These are phyloP conservation scores for Massarina eburnea DNA, from an alignment of 2,329 filamentous ascomycete genomes.

Conservation along the genomic window DNA sequence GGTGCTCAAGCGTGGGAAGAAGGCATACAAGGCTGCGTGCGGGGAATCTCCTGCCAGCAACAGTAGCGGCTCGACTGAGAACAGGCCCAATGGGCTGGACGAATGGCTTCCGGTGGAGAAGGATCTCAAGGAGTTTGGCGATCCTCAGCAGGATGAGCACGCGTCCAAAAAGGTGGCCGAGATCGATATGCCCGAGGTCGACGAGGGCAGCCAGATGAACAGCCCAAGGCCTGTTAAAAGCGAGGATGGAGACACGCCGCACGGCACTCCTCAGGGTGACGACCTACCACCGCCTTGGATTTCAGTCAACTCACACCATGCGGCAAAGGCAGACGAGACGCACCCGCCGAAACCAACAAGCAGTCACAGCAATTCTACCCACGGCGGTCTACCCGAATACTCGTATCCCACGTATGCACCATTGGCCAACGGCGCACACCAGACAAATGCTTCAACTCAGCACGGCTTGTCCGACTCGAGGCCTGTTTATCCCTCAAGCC, in stretches of 20 bases:
- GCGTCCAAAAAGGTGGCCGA: background rate
- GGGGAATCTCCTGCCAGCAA: slow-evolving; percentile 1
- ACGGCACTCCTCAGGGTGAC: background rate
- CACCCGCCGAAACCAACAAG: background rate
- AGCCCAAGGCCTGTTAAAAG: slow-evolving; percentile 31
- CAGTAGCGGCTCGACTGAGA: slow-evolving; percentile 13
- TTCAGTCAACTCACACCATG: background rate
- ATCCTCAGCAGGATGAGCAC: background rate
- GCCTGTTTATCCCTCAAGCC: too few relatives aligned
- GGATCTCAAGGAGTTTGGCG: slow-evolving; percentile 34
- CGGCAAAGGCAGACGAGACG: background rate
- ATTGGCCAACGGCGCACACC: too few relatives aligned
- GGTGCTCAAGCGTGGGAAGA: slow-evolving; percentile 33
- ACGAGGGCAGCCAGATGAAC: slow-evolving; percentile 10
- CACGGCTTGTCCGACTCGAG: too few relatives aligned
- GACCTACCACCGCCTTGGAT: too few relatives aligned
- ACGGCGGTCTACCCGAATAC: too few relatives aligned
- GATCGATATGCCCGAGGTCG: background rate
- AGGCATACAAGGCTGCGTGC: slow-evolving; percentile 48
- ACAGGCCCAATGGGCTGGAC: slow-evolving; percentile 31
- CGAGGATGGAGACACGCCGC: slow-evolving; percentile 21
- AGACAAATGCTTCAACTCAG: too few relatives aligned
- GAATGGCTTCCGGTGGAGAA: slow-evolving; percentile 42
- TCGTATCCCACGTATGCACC: too few relatives aligned
- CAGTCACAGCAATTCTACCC: too few relatives aligned